These are phyloP conservation scores for Polymyxa betae DNA, from an alignment of 208 protist genomes.

Conservation along the genomic window DNA sequence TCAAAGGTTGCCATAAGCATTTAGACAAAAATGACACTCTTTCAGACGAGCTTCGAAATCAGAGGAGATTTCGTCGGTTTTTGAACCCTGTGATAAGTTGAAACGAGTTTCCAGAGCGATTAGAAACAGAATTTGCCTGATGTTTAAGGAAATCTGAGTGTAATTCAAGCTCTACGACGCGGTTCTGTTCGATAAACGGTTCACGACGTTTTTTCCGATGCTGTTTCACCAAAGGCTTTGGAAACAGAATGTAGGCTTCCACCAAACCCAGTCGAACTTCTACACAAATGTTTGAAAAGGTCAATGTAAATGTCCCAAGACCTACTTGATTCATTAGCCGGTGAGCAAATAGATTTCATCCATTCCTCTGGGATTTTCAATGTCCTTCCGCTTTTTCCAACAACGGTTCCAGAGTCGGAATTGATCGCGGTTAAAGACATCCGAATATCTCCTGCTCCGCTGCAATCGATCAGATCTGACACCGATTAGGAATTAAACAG, in stretches of 20 bases:
- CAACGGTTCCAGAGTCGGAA: not conserved
- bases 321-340: not conserved
- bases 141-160: not conserved
- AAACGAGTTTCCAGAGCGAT: not conserved
- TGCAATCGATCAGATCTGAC: constrained; percentile 61
- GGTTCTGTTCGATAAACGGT: constrained; percentile 7
- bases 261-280: not conserved
- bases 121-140: not conserved
- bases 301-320: not conserved
- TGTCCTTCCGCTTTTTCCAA: constrained; percentile 7
- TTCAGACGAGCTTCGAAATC: constrained; percentile 23
- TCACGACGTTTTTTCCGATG: not conserved
- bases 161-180: not conserved
- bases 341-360: not conserved
- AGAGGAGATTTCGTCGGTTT: not conserved
- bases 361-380: constrained; percentile 24
- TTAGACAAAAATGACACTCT: constrained; percentile 18
- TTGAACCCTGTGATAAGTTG: not conserved
- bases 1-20: not conserved
- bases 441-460: constrained; percentile 51
- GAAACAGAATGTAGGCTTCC: constrained; percentile 11
- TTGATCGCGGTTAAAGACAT: not conserved
- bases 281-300: not conserved
- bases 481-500: not conserved
- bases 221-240: not conserved